Percentiles rank a stretch among this genome's conserved stretches.
Evolutionary conservation across 2,329 filamentous ascomycete genomes (phyloP).

Genomic region (Trichophyton verrucosum): DNA sequence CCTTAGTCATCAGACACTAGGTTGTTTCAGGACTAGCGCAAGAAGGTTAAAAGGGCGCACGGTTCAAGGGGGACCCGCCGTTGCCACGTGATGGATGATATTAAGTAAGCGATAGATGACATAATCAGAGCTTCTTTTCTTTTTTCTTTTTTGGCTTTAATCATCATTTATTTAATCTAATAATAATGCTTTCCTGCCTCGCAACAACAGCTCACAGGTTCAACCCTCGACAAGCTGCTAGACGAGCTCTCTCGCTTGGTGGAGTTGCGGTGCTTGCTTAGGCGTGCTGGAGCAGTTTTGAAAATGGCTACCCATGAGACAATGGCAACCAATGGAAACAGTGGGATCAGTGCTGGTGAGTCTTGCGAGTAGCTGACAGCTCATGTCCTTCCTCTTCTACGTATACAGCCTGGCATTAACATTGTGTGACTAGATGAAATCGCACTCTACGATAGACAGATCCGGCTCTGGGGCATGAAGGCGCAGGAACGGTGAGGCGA

Average conservation of each 20-base stretch:
- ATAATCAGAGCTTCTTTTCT: background rate
- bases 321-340: background rate
- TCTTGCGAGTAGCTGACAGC: background rate
- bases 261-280: background rate
- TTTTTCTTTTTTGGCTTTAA: background rate
- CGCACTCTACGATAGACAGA: constrained; percentile 92
- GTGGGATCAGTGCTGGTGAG: constrained; percentile 2
- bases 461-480: constrained; percentile 90
- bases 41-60: background rate
- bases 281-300: background rate
- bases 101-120: background rate
- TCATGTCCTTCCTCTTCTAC: background rate
- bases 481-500: constrained; percentile 60
- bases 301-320: background rate
- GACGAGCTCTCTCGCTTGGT: background rate
- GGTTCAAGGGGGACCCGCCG: background rate
- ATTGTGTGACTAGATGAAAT: constrained; percentile 59
- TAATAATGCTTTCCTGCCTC: too few relatives aligned
- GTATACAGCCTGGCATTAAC: background rate
- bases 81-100: background rate
- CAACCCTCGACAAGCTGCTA: too few relatives aligned
- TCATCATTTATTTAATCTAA: too few relatives aligned
- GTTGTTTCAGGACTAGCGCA: background rate
- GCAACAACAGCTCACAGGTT: too few relatives aligned
- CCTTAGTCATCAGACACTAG: background rate